A percentile compares a stretch with the other conserved stretches of the same genome.
Evolutionary conservation across 345 rosid genomes (phyloP).

Genomic region (thale cress (Arabidopsis thaliana)): TAIR10.1 NC_003070.9:11219001-11219500

Average conservation of each 20-base stretch:
- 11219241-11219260: neutral
- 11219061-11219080: neutral
- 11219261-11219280: neutral
- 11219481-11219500: neutral
- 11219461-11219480: neutral
- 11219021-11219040: too few relatives aligned
- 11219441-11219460: neutral
- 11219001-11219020: too few relatives aligned
- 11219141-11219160: neutral
- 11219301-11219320: neutral
- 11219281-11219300: neutral
- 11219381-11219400: conserved; percentile 62
- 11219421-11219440: neutral
- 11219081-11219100: neutral
- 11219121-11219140: neutral
- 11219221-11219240: neutral
- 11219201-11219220: neutral
- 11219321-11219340: conserved; percentile 62
- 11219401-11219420: conserved; percentile 66
- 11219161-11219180: neutral
- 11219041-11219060: too few relatives aligned
- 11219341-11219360: conserved; percentile 67
- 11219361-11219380: conserved; percentile 63
- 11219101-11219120: neutral
- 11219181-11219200: neutral